Evolutionary conservation across 2,329 filamentous ascomycete genomes (phyloP).

Genomic region (Uncinocarpus reesii): DNA sequence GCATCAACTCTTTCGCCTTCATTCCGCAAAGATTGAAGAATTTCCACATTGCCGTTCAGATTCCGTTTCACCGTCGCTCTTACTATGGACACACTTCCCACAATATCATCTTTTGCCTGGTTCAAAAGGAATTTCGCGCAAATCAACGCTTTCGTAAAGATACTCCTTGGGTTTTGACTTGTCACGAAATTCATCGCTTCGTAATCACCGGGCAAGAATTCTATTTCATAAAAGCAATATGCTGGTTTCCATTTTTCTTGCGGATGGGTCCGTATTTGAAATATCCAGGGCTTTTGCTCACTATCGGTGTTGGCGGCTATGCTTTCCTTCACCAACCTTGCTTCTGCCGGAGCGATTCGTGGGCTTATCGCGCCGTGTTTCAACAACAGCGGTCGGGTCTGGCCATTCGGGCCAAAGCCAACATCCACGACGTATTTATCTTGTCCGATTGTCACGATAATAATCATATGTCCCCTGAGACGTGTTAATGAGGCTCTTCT

Average conservation of each 20-base stretch:
- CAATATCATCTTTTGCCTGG: constrained; percentile 37
- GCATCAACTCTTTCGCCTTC: constrained; percentile 47
- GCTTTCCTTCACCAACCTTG: constrained; percentile 44
- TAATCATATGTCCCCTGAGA: constrained; percentile 49
- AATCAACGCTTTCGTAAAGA: constrained; percentile 47
- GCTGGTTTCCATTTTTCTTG: constrained; percentile 47
- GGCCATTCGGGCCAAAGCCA: constrained; percentile 54
- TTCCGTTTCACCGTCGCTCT: constrained; percentile 46
- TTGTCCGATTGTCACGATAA: constrained; percentile 47
- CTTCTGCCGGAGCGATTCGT: constrained; percentile 45
- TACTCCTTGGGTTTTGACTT: constrained; percentile 41
- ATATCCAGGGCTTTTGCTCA: constrained; percentile 49
- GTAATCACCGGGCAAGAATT: constrained; percentile 54
- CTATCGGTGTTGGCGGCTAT: constrained; percentile 38
- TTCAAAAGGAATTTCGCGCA: constrained; percentile 47
- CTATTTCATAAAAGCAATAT: constrained; percentile 57
- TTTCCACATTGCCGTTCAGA: constrained; percentile 40
- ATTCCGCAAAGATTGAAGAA: constrained; percentile 39
- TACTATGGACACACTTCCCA: constrained; percentile 46
- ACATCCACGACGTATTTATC: constrained; percentile 46
- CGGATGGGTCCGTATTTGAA: constrained; percentile 46
- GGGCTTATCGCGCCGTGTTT: constrained; percentile 31
- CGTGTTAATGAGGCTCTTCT: too few relatives aligned
- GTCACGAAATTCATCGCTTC: constrained; percentile 50
- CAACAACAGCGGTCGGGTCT: constrained; percentile 49